Evolutionary conservation across 208 protist genomes (phyloP).

Genomic region (Leishmania guyanensis): DNA sequence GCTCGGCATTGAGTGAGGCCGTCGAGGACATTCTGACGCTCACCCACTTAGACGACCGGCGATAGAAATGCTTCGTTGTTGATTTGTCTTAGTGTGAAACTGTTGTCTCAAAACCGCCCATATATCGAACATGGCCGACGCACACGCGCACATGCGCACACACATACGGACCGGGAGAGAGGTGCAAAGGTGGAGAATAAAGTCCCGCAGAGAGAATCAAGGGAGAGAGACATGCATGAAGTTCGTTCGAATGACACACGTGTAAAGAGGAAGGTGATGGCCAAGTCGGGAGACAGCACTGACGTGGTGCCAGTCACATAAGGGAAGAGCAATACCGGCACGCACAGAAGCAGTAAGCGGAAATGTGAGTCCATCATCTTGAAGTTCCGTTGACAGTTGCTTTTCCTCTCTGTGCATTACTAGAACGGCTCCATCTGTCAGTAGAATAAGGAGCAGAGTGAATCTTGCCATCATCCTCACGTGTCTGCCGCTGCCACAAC

Average conservation of each 20-base stretch:
- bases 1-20: slow-evolving; percentile 32
- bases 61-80: slow-evolving; percentile 29
- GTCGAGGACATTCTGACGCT: slow-evolving; percentile 21
- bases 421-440: not conserved
- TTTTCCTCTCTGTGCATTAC: not conserved
- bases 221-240: not conserved
- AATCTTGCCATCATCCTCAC: not conserved
- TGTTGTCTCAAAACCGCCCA: not conserved
- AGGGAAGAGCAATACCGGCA: not conserved
- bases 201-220: not conserved
- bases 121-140: not conserved
- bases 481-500: not conserved
- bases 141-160: not conserved
- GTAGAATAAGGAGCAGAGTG: not conserved
- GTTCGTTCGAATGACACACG: not conserved
- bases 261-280: not conserved
- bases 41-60: slow-evolving; percentile 9
- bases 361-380: not conserved
- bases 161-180: not conserved
- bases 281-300: not conserved
- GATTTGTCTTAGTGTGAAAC: not conserved
- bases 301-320: not conserved
- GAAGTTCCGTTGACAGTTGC: not conserved
- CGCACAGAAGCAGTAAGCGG: not conserved
- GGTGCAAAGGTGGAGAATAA: slow-evolving; percentile 1